Base-by-base conservation (phyloP, 2,329 filamentous ascomycete genomes). In the Fusarium solani-melongenae region DNA sequence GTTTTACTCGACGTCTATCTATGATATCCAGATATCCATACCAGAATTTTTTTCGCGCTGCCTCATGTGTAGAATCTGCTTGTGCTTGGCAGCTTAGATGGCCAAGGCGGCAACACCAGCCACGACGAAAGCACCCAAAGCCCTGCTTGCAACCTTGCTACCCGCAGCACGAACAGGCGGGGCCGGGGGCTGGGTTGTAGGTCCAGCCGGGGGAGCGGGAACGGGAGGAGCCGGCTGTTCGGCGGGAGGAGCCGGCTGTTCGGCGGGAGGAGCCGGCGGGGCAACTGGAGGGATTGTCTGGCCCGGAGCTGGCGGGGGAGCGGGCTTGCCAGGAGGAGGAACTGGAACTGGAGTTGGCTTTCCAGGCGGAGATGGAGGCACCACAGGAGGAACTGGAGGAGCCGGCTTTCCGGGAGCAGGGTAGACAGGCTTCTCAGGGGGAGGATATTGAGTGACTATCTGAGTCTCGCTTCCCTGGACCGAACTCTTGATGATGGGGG, bases 81-180 rank as follows among this genome's bases (percentile, higher is more conserved):
- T 11, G 11, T 20, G 6, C 22, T 15, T 24, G 20, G 29, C 14
- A 15, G 22, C 7, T 76, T 81, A 85, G 67, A 85, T 71, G 64
- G 82, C 74, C 44, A 86, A 62, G 24, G 81, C 83, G 58, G 80
- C 83, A 39, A 84, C 66, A 66, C 82, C 85, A 46, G 80, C 84
- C 34, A 84, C 64, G 55, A 83, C 73, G 46, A 85, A 77, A 63
- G 82, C 82, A 29, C 82, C 83, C 27, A 83, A 60, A 61, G 81
- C 81, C 31, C 81, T 75, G 39, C 78, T 79, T 29, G 24, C 10
- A 36, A 79, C 69, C 74, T 81, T 83, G 58, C 81, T 81, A 55
- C 82, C 84, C 24, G 79, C 84, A 41, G 80, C 84, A 81, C 24
- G 84, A 75, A 55, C 62, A 7, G 64, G 58, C 20, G 39, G 51